Evolutionary conservation across 768 basidiomycete genomes (phyloP).

Genomic region (Mycena rebaudengoi): DNA sequence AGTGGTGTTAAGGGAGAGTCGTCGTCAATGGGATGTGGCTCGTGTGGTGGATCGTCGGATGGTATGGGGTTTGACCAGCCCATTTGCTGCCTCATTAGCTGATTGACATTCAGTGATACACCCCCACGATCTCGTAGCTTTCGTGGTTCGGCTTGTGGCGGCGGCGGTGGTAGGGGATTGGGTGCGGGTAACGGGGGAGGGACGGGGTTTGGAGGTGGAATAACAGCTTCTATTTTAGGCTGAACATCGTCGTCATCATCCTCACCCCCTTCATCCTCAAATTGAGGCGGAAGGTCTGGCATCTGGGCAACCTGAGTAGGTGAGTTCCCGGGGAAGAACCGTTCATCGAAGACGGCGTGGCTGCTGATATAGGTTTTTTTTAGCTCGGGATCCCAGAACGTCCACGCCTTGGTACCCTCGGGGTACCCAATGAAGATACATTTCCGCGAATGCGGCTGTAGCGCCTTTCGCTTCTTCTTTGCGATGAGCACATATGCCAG

Average conservation of each 20-base stretch:
- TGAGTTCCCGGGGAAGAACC: conserved; percentile 30
- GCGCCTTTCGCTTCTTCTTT: conserved; percentile 31
- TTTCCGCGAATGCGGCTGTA: conserved; percentile 22
- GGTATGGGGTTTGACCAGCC: neutral
- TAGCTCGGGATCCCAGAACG: conserved; percentile 31
- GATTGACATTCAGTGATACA: neutral
- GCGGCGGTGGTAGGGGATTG: neutral
- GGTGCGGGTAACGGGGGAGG: neutral
- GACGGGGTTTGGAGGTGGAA: too few relatives aligned
- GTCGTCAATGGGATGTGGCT: neutral
- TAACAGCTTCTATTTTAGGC: too few relatives aligned
- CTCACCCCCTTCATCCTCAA: neutral
- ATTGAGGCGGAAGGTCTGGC: neutral
- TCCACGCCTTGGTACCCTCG: conserved; percentile 25
- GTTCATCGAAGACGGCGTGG: conserved; percentile 37
- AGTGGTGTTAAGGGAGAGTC: neutral
- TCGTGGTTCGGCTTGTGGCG: neutral
- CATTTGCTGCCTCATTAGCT: neutral
- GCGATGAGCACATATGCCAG: conserved; percentile 35
- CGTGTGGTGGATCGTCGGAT: neutral
- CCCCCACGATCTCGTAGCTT: neutral
- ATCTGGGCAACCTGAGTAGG: neutral
- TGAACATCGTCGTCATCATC: neutral
- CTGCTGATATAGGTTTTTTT: conserved; percentile 21
- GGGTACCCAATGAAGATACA: conserved; percentile 38